Percentiles rank a stretch among this genome's conserved stretches.
Conservation (phyloP, 495 filamentous ascomycete species). For the Penicillium nucicola region DNA sequence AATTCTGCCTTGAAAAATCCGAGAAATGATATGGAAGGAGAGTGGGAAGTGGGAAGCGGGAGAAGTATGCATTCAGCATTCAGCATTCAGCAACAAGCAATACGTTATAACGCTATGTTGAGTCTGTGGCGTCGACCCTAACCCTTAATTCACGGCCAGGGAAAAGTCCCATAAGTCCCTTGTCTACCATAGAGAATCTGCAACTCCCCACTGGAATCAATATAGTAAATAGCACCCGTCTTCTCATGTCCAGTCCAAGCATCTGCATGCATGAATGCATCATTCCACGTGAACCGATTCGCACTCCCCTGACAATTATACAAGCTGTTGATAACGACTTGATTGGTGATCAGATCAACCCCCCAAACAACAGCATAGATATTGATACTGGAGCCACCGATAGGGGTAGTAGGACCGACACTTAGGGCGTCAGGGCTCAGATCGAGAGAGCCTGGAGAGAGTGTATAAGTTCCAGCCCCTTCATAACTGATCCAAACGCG, state of each 20-base stretch:
- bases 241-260: constrained; percentile 6
- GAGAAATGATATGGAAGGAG: no score
- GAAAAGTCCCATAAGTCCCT: background rate
- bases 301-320: background rate
- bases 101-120: no score
- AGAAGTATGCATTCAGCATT: no score
- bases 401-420: background rate
- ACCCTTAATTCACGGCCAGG: background rate
- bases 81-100: no score
- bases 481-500: background rate
- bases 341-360: background rate
- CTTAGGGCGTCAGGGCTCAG: background rate
- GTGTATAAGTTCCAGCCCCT: background rate
- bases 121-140: no score
- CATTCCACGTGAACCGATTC: background rate
- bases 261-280: background rate
- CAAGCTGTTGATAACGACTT: background rate
- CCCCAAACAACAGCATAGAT: constrained; percentile 8
- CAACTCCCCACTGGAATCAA: background rate
- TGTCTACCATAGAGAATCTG: background rate
- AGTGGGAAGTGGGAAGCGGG: no score
- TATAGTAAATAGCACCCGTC: constrained; percentile 5
- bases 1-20: no score
- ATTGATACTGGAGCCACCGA: background rate
- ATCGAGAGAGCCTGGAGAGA: background rate